Percentiles rank a stretch among this genome's conserved stretches.
Evolutionary conservation across 163 green algal species (phyloP).

Genomic region (Volvox carteri): DNA sequence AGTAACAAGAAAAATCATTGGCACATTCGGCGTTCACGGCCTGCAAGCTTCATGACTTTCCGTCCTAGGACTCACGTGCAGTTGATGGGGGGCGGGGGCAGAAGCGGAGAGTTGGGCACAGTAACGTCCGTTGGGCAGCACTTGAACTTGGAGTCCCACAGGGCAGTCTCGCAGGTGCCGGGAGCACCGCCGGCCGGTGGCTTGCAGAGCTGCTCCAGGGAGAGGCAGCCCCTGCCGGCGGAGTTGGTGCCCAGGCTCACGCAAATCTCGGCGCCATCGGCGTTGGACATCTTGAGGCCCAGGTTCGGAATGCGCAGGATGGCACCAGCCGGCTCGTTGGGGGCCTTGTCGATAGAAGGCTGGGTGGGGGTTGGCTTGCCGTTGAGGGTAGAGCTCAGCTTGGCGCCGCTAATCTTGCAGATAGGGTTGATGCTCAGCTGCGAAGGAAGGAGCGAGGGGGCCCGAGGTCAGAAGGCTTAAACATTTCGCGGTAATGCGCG

Average conservation of each 20-base stretch:
- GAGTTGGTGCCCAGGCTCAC: background rate
- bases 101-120: background rate
- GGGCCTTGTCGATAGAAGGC: background rate
- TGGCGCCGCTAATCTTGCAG: background rate
- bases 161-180: background rate
- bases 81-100: background rate
- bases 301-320: constrained; percentile 6
- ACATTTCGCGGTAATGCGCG: background rate
- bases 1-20: too few relatives aligned
- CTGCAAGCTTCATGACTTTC: background rate
- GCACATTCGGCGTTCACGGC: too few relatives aligned
- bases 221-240: background rate
- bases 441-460: background rate
- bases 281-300: background rate
- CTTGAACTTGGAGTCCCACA: background rate
- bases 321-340: background rate
- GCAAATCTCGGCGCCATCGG: background rate
- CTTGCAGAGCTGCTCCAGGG: background rate
- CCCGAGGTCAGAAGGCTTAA: too few relatives aligned
- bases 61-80: background rate
- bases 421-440: background rate
- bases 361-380: background rate
- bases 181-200: background rate
- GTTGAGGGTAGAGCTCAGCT: background rate
- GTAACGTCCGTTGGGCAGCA: background rate